Base-by-base conservation (phyloP, 768 basidiomycete species). In the Leccinum fibrillosum region DNA sequence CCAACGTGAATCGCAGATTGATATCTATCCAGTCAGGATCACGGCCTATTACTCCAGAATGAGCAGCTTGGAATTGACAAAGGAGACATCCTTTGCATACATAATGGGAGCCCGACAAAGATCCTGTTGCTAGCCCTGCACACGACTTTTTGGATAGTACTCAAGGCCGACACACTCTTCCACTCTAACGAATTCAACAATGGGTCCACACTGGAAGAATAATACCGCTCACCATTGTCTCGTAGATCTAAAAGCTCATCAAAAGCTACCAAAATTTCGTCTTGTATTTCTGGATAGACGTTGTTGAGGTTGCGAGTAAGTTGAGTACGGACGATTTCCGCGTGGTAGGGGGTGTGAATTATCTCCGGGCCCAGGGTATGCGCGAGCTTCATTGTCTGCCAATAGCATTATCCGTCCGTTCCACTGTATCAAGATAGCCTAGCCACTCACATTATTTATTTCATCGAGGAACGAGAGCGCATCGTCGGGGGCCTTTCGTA, bases 71-170 rank as follows among this genome's bases (percentile, higher is more conserved):
- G 11, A 17, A 50, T 21, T 3, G 17, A 32, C 4, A 32, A 21
- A n/a, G 17, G 10, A 19, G 13, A 12, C 3, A 28, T 8, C 21
- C 6, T 12, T 11, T 32, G n/a, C 17, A 50, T 21, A 50, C 49
- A 50, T 8, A 50, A 50, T 7, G 80, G 80, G 34, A 75, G 66
- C 0, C 82, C 83, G 17, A 83, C 77, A 56, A 84, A 80, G 3
- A 78, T 55, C 12, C 83, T 75, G 60, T 79, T 82, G 55, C 71
- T 77, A 3, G 62, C 30, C 19, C 49, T 50, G 19, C 49, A 50
- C n/a, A 50, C 49, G 5, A 50, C 49, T 5, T 21, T 5, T 55
- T 65, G 71, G 30, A 75, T 58, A 1, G 60, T 66, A 5, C 70
- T 63, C 10, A 72, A 30, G 2, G 64, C 71, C 1, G 67, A 63